Evolutionary conservation across 2,329 filamentous ascomycete species (phyloP), one percentile per base, ranked within the genome.

Genomic region (Xylariales sp.): DNA sequence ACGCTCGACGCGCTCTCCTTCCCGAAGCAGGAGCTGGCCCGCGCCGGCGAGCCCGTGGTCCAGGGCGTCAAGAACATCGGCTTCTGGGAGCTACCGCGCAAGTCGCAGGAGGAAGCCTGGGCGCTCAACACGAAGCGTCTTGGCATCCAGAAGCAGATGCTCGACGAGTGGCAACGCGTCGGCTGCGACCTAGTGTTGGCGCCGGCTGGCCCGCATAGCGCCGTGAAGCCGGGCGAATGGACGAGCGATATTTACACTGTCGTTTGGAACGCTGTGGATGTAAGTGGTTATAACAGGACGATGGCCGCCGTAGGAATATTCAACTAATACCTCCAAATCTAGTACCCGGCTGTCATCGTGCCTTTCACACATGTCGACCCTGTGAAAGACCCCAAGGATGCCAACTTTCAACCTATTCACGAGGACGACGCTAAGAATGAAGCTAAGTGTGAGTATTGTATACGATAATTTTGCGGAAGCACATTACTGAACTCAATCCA

Each of bases 1-100:
- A 61, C 59, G 1, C 40, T 62, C 2, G 58, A 62, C 41, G 57
- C 51, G 1, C 47, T 62, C 11, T 62, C 59, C 6, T 62, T 61
- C 44, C 52, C 52, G 15, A 54, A 52, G 36, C 43, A 49, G 14
- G 52, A 61, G 33, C 41, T 59, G 13, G 46, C 47, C 30, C 54
- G 51, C 39, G 47, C 52, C 17, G 54, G 51, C 6, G 59, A 62
- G 41, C 57, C 58, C 5, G 46, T 53, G 4, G 58, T 62, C 10
- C 43, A 47, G 12, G 55, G 54, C 12, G 59, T 62, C 8, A 37
- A 44, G n/a, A 54, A 54, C 21, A 59, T 60, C 33, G 56, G 56
- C 0, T 62, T 60, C 40, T 57, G 56, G 57, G 50, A 51, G 12
- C 41, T 59, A 3, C 50, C 52, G 13, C 32, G 44, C 2, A 62